These are phyloP conservation scores for Kwoniella sp. DNA, from an alignment of 768 basidiomycete genomes.

Conservation along the genomic window DNA sequence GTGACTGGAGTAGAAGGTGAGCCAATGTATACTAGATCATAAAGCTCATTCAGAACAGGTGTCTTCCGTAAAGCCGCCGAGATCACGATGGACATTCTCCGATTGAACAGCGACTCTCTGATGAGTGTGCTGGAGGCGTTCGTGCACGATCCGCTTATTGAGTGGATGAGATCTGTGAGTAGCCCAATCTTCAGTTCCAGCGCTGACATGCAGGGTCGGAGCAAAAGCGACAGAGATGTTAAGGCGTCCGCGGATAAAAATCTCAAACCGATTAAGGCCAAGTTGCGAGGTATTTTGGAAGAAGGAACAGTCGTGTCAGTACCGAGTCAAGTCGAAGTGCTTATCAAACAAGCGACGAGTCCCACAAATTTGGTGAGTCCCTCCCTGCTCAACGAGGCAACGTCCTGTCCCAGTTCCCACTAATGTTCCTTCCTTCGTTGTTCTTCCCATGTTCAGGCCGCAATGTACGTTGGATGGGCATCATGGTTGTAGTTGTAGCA, in stretches of 20 bases:
- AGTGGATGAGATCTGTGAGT: conserved; percentile 72
- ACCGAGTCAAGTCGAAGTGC: conserved; percentile 82
- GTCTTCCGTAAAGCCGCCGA: conserved; percentile 90
- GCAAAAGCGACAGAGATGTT: conserved; percentile 59
- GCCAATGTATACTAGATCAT: conserved; percentile 6
- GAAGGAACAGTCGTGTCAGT: conserved; percentile 62
- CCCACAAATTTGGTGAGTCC: conserved; percentile 66
- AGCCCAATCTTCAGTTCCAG: neutral
- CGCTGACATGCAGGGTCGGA: conserved; percentile 26
- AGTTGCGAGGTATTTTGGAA: conserved; percentile 60
- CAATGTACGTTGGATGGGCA: conserved; percentile 89
- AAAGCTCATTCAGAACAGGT: conserved; percentile 58
- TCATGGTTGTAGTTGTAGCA: conserved; percentile 68
- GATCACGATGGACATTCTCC: conserved; percentile 80
- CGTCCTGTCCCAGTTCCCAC: neutral
- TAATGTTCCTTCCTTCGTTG: neutral
- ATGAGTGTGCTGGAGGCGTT: conserved; percentile 97
- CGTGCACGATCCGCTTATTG: conserved; percentile 92
- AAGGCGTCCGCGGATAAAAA: conserved; percentile 71
- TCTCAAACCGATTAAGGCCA: conserved; percentile 77
- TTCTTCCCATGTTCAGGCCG: conserved; percentile 60
- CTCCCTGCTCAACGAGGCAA: neutral
- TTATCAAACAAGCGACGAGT: conserved; percentile 87
- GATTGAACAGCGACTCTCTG: conserved; percentile 86
- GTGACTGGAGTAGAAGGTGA: conserved; percentile 88